Conservation (phyloP, 345 rosid genomes). For the Lepidium africanum region DNA sequence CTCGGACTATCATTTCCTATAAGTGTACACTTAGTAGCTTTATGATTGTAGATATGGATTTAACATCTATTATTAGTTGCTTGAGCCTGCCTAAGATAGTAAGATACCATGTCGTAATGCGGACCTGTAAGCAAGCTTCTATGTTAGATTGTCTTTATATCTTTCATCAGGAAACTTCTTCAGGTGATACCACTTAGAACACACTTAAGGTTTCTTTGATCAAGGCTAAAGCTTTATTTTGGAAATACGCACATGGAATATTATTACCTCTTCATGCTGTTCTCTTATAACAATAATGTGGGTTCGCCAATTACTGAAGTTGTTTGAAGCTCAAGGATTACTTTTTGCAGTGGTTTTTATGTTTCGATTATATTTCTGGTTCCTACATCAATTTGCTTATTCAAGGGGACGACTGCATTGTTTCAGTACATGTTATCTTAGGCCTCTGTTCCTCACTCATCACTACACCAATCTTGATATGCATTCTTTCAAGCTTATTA, state of each 20-base stretch:
- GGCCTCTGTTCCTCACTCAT: not conserved
- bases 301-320: not conserved
- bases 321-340: not conserved
- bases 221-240: not conserved
- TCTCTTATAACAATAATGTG: not conserved
- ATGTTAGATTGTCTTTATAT: not conserved
- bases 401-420: not conserved
- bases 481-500: not conserved
- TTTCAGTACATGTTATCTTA: not conserved
- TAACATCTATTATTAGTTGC: conserved; percentile 12
- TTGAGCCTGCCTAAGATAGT: conserved; percentile 1
- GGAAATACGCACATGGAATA: no score
- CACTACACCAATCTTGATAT: not conserved
- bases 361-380: not conserved
- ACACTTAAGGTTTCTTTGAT: not conserved
- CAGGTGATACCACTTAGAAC: not conserved
- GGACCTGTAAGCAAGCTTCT: not conserved
- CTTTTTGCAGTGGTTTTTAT: not conserved
- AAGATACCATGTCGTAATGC: not conserved
- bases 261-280: not conserved
- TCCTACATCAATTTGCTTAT: not conserved
- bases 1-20: not conserved
- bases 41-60: not conserved
- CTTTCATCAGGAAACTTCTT: not conserved
- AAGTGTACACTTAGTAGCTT: not conserved